Base-by-base conservation (phyloP, 2,329 filamentous ascomycete genomes). In the Berkeleyomyces basicola region DNA sequence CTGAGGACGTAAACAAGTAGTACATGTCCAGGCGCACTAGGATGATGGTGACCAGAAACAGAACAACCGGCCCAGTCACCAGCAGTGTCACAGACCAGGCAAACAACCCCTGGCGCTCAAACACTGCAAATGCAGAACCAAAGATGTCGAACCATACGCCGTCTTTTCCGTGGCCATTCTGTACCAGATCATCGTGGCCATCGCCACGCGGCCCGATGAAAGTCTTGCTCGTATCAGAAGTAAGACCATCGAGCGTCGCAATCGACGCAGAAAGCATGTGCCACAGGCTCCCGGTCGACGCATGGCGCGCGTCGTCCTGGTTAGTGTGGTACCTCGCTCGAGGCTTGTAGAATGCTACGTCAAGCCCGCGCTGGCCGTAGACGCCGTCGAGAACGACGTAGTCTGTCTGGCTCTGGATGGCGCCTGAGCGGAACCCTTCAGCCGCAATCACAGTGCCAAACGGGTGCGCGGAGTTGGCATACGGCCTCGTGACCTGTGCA, bases 121-220 rank as follows among this genome's bases (percentile, higher is more conserved):
- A 88, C 1, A 95, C 78, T 14, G 86, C 88, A 71, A 96, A 90
- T 1, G 78, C 78, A 62, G 79, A 81, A 51, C 92, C 93, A 67
- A 95, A 92, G 6, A 97, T 74, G 70, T 97, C 93, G 70, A 97
- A 97, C 90, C 91, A 99, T 11, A 97, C 90, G 39, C 85, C 88
- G 65, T 82, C 77, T 14, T 80, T 83, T 4, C 84, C 83, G 43
- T 75, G 77, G 7, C 88, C 87, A 65, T 85, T 87, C 66, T 82
- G 78, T 1, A 86, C 81, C 68, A 84, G 84, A 62, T 79, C 81
- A 59, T 77, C 76, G 63, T 79, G 77, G 5, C 78, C 75, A 61
- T 83, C 81, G 7, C 76, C 73, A 46, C 80, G 72, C 14, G 76
- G 73, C 4, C 85, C 82, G 59, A 81, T 80, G 68, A 95, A 96